phyloP scores from a whole-genome alignment of 352 stramenopile genomes.

The Globisporangium radiosum region DNA sequence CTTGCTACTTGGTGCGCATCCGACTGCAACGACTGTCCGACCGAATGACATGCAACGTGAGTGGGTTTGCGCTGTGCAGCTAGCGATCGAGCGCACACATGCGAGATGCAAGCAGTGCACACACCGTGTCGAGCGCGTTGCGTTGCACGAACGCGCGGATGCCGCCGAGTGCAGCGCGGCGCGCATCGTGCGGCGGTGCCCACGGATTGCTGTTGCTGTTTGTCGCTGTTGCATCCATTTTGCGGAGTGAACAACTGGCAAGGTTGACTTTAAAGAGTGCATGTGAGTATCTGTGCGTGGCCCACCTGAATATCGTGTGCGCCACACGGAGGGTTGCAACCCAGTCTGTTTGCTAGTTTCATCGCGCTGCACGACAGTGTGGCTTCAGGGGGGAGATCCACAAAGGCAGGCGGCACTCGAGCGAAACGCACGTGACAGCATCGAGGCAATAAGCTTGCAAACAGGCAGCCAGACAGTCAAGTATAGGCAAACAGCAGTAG shows the following conservation, averaged over 20 bases:
- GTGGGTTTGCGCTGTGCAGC: not conserved
- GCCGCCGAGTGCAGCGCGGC: slow-evolving; percentile 25
- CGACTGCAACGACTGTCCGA: not conserved
- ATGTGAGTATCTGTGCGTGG: too few relatives aligned
- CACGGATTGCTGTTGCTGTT: slow-evolving; percentile 29
- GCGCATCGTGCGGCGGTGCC: slow-evolving; percentile 10
- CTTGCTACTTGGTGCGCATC: not conserved
- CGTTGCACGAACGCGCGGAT: slow-evolving; percentile 34
- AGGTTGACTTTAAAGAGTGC: too few relatives aligned
- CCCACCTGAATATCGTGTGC: too few relatives aligned
- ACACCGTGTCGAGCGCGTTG: slow-evolving; percentile 17
- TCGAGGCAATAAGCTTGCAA: too few relatives aligned
- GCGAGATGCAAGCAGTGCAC: not conserved
- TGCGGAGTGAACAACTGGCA: too few relatives aligned
- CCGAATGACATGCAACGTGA: not conserved
- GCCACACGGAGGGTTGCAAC: too few relatives aligned
- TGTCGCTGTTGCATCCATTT: not conserved
- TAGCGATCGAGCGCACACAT: not conserved
- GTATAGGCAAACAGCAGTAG: not conserved
- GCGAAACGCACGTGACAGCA: too few relatives aligned
- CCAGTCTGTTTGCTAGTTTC: too few relatives aligned
- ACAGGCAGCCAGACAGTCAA: not conserved
- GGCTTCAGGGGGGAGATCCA: too few relatives aligned
- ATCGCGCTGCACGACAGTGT: too few relatives aligned
- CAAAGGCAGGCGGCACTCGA: too few relatives aligned